Conservation (phyloP, 2,329 filamentous ascomycete genomes). For the Fusarium sp. region DNA sequence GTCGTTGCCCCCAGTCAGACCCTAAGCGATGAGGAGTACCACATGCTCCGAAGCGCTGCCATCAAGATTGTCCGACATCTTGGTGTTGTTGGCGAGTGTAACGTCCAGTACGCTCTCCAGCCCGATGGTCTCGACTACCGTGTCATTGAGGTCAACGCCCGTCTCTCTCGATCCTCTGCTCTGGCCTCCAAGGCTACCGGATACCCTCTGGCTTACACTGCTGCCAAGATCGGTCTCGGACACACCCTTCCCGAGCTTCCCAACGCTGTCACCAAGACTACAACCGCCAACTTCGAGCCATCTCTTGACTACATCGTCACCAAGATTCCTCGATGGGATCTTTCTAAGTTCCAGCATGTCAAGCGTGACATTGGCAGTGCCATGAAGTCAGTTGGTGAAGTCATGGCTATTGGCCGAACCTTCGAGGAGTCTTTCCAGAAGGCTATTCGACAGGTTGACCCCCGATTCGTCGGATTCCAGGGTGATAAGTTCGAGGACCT, state of each 20-base stretch:
- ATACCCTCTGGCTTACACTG: slow-evolving; percentile 96
- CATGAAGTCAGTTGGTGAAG: slow-evolving; percentile 99
- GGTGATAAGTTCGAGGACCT: slow-evolving; percentile 94
- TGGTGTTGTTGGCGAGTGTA: slow-evolving; percentile 97
- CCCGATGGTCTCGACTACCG: slow-evolving; percentile 97
- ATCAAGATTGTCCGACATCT: slow-evolving; percentile 99
- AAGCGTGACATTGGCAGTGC: slow-evolving; percentile 96
- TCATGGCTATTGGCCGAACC: slow-evolving; percentile 98
- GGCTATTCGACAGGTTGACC: slow-evolving; percentile 96
- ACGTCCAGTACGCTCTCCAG: slow-evolving; percentile 97
- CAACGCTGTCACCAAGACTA: slow-evolving; percentile 98
- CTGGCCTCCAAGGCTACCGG: slow-evolving; percentile 98
- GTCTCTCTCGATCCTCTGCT: slow-evolving; percentile 96
- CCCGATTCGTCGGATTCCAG: slow-evolving; percentile 91
- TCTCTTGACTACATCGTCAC: slow-evolving; percentile 98
- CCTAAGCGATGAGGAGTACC: slow-evolving; percentile 97
- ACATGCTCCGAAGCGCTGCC: slow-evolving; percentile 97
- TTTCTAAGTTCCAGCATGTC: slow-evolving; percentile 99
- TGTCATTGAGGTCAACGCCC: slow-evolving; percentile 98
- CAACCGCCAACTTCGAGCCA: slow-evolving; percentile 98
- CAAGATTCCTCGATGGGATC: slow-evolving; percentile 98
- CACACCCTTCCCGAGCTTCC: slow-evolving; percentile 95
- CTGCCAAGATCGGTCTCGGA: slow-evolving; percentile 96
- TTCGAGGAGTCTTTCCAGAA: slow-evolving; percentile 99
- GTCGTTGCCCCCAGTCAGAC: slow-evolving; percentile 98